These are phyloP conservation scores for Penicillium turbatum DNA, from an alignment of 495 filamentous ascomycete genomes.

Conservation along the genomic window DNA sequence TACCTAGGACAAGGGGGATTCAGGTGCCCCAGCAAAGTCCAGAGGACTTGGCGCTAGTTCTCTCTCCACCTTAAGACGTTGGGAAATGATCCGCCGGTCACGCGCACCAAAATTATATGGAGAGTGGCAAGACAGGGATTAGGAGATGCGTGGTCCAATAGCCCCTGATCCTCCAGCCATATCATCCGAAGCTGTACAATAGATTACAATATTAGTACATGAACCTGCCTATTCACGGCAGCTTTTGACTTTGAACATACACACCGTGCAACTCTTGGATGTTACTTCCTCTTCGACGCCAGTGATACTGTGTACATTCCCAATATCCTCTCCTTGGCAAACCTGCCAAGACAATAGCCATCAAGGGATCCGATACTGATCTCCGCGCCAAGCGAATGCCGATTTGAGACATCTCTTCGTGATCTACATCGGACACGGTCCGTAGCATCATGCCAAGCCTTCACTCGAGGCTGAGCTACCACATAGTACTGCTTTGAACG, in stretches of 20 bases:
- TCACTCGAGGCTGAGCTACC: constrained; percentile 3
- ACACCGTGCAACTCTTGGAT: too few species aligned
- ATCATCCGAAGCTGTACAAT: too few species aligned
- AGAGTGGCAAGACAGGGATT: too few species aligned
- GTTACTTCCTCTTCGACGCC: too few species aligned
- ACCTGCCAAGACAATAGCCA: constrained; percentile 16
- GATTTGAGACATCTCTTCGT: constrained; percentile 1
- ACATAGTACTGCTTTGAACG: not conserved
- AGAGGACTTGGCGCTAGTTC: not conserved
- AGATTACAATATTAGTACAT: too few species aligned
- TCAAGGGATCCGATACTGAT: constrained; percentile 1
- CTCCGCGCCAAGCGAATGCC: constrained; percentile 10
- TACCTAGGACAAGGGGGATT: not conserved
- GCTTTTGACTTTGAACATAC: too few species aligned
- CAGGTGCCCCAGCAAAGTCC: constrained; percentile 4
- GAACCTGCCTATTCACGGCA: too few species aligned
- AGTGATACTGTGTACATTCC: not conserved
- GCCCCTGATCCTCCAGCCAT: too few species aligned
- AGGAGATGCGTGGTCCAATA: too few species aligned
- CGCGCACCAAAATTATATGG: constrained; percentile 20
- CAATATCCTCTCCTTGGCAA: not conserved
- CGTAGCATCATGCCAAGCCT: constrained; percentile 6
- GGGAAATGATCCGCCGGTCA: constrained; percentile 36
- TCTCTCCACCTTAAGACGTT: not conserved
- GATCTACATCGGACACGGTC: constrained; percentile 4